Conservation (phyloP, 257 asterid genomes). For the Przewalskia tangutica region DNA sequence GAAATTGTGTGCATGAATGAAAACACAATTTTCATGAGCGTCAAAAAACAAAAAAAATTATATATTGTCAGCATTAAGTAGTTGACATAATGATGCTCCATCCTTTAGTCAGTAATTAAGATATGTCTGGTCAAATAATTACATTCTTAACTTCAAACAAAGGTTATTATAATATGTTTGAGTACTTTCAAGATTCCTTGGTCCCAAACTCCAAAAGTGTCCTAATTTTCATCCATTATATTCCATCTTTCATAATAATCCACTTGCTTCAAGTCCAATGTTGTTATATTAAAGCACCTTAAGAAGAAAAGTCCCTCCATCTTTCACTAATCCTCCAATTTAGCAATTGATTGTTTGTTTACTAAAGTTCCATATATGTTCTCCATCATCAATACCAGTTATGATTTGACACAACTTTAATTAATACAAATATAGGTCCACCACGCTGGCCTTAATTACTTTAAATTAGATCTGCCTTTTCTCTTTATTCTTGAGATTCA, state of each 20-base stretch:
- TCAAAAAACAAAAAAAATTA: background rate
- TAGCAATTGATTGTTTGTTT: slow-evolving; percentile 14
- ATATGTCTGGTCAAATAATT: slow-evolving; percentile 29
- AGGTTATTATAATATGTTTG: background rate
- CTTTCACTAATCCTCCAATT: slow-evolving; percentile 17
- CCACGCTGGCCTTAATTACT: background rate
- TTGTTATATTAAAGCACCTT: slow-evolving; percentile 5
- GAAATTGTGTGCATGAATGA: too few relatives aligned
- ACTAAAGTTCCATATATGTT: slow-evolving; percentile 17
- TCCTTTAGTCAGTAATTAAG: slow-evolving; percentile 18
- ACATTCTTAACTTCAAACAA: slow-evolving; percentile 17
- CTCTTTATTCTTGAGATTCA: background rate
- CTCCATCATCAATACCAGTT: slow-evolving; percentile 9
- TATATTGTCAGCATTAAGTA: background rate
- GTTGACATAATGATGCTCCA: slow-evolving; percentile 15
- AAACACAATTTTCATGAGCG: background rate
- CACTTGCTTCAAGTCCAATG: slow-evolving; percentile 9
- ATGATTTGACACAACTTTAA: slow-evolving; percentile 22
- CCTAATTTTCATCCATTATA: background rate
- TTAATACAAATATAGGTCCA: background rate
- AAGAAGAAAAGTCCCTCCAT: background rate
- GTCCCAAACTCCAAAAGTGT: slow-evolving; percentile 1
- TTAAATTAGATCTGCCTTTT: background rate
- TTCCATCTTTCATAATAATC: background rate
- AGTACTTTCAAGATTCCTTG: slow-evolving; percentile 18